Base-by-base conservation (phyloP, 495 filamentous ascomycete species). In the Hypoxylon lienhwacheense region DNA sequence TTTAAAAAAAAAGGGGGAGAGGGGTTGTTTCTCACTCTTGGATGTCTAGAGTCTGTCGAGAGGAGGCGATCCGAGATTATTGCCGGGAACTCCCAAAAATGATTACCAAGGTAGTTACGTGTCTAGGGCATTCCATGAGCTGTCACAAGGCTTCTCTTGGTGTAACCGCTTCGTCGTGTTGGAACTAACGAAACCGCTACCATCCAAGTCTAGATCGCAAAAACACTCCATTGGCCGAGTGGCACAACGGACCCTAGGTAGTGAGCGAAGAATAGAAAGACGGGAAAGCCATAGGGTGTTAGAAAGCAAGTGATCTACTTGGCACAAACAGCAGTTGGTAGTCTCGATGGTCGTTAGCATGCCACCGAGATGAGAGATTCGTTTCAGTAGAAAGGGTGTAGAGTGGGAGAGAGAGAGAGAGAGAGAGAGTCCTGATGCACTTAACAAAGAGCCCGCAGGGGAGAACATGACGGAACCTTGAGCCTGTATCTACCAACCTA, bases 131-230 rank as follows among this genome's bases (percentile, higher is more conserved):
- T 36, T 32, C 16, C 37, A 15, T 29, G 46, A 56, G 45, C 32
- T 37, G 12, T 56, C 47, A 47, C 35, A 55, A 15, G 46, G 28
- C 47, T n/a, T n/a, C 6, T 15, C 42, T 11, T 34, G 19, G 31
- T 61, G 40, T 52, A 47, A 40, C 52, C 35, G 40, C 42, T 34
- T 43, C 24, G 26, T 40, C 21, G 22, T 21, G 15, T 16, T 22
- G 24, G 46, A 31, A 37, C 28, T 42, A 19, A 37, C 37, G 32
- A 45, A 48, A 37, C 48, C 44, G 22, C 16, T 25, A 17, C 41
- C 33, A 37, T 56, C 52, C 46, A 40, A 24, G 32, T 17, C n/a
- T 12, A 35, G 11, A 4, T 12, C 17, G 12, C 10, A n/a, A 2
- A n/a, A 15, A 20, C 12, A 2, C 11, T 44, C 47, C 20, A 53